Base-by-base conservation (phyloP, 495 filamentous ascomycete genomes). In the Cenococcum geophilum region DNA sequence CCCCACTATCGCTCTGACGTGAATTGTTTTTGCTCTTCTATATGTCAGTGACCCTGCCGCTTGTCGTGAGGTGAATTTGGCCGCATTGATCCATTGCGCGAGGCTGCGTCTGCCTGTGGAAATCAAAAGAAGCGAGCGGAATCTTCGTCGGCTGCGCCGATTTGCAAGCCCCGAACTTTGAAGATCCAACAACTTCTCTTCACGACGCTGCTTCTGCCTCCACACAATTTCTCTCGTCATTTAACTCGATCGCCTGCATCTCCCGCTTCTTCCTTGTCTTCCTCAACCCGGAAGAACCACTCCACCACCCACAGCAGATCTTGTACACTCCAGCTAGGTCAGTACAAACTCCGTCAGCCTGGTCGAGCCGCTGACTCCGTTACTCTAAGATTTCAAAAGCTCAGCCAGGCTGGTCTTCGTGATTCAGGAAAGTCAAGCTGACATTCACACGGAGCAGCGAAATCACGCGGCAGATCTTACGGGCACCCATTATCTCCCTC, bases 51-150 rank as follows among this genome's bases (percentile, higher is more conserved):
- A 56, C 32, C 53, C 23, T 18, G 23, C 36, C 18, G 53, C 36
- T 20, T 4, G 42, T 35, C 14, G 40, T 59, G 57, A 40, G 36
- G 34, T 25, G 25, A 21, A 20, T 54, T 12, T 18, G 10, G 27
- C 14, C 18, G 47, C 20, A 12, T 56, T 37, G 34, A 43, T 52
- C 12, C 53, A 32, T 56, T 43, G 34, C 20, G 58, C 52, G 37
- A 62, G 60, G 64, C 64, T 62, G 60, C 61, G 53, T 60, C 34
- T 43, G 57, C 55, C 34, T 18, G 60, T 67, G 47, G 65, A 67
- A 67, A 27, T n/a, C 40, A n/a, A 56, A 60, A 47, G 65, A 67
- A 66, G 48, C 59, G 21, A 22, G 16, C 34, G 32, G 64, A 66
- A 66, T 48, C 55, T 66, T 66, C 49, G 57, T 49, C 57, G 58